A percentile compares a stretch with the other conserved stretches of the same genome.
phyloP scores from a whole-genome alignment of 768 basidiomycete genomes.

The Amyloporia xantha region DNA sequence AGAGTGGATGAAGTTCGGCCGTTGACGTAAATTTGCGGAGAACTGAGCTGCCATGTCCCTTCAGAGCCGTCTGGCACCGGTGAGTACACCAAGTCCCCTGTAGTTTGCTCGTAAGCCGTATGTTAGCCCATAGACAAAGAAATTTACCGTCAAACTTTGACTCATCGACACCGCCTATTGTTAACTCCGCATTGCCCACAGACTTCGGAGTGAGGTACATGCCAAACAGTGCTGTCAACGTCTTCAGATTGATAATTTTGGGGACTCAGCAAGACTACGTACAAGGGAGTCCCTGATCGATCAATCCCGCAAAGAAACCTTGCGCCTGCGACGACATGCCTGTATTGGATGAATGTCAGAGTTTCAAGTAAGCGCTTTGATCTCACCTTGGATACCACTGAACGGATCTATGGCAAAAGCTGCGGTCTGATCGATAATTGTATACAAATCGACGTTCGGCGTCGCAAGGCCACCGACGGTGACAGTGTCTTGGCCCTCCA shows the following conservation, averaged over 20 bases:
- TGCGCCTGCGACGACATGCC: conserved; percentile 45
- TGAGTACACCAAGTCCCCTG: conserved; percentile 39
- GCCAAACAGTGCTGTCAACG: conserved; percentile 16
- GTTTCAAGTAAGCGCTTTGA: background rate
- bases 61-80: conserved; percentile 31
- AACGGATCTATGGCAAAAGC: conserved; percentile 49
- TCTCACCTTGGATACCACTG: conserved; percentile 45
- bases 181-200: conserved; percentile 43
- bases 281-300: conserved; percentile 45
- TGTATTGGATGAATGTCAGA: conserved; percentile 15
- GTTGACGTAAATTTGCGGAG: conserved; percentile 43
- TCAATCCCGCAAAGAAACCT: conserved; percentile 44
- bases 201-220: conserved; percentile 38
- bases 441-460: conserved; percentile 35
- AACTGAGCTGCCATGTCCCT: conserved; percentile 38
- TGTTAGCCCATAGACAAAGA: no score
- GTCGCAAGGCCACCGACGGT: conserved; percentile 39
- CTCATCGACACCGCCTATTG: conserved; percentile 45
- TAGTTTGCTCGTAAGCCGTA: no score
- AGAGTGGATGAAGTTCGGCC: conserved; percentile 41
- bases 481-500: conserved; percentile 42
- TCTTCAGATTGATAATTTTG: background rate
- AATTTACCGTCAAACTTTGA: conserved; percentile 43
- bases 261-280: no score
- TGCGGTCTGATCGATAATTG: conserved; percentile 48